Conservation (phyloP, 108 stramenopile species). For the Mediolabrus comicus region DNA sequence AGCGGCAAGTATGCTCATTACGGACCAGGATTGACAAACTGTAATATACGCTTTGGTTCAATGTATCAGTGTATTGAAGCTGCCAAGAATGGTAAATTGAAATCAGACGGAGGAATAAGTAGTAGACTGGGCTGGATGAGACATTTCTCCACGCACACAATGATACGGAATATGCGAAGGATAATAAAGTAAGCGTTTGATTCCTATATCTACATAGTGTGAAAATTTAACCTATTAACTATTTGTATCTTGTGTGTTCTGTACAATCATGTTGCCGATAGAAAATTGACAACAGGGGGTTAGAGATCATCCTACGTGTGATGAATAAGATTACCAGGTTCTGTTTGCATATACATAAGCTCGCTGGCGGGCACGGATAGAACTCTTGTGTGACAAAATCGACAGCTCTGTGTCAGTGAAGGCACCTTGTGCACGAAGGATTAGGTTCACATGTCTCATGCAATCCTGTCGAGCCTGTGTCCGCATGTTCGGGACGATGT, state of each 20-base stretch:
- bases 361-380: background rate
- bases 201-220: too few relatives aligned
- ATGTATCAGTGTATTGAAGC: conserved; percentile 68
- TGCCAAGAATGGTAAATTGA: conserved; percentile 54
- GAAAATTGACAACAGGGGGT: too few relatives aligned
- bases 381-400: background rate
- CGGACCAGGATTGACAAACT: conserved; percentile 72
- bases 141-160: conserved; percentile 5
- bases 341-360: background rate
- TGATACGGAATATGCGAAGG: background rate
- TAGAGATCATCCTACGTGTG: too few relatives aligned
- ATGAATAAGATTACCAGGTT: too few relatives aligned
- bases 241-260: too few relatives aligned
- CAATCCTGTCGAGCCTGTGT: background rate
- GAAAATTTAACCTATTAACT: too few relatives aligned
- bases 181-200: too few relatives aligned
- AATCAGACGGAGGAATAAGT: background rate
- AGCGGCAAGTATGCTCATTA: conserved; percentile 85
- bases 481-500: background rate
- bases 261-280: too few relatives aligned
- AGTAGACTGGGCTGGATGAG: conserved; percentile 21
- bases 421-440: background rate
- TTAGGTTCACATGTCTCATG: background rate
- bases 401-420: background rate
- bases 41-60: conserved; percentile 58